Percentiles rank a stretch among this genome's conserved stretches.
Conservation (phyloP, 1,284 basidiomycete genomes). For the Trichosporon sp. region DNA sequence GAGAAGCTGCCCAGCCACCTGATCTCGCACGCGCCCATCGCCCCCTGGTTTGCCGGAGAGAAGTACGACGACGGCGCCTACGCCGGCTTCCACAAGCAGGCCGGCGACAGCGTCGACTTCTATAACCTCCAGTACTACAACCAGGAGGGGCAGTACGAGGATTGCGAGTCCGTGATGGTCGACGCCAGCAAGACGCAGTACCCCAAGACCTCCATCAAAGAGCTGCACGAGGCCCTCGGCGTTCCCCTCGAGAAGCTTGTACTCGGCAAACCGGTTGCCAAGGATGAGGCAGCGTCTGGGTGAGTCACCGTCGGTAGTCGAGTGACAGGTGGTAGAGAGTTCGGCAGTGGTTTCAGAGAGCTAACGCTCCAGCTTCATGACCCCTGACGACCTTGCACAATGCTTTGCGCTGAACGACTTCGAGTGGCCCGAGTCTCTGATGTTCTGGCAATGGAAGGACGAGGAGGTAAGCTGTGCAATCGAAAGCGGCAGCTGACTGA, state of each 20-base stretch:
- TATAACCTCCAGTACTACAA: slow-evolving; percentile 52
- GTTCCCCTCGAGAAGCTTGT: slow-evolving; percentile 46
- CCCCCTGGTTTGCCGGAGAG: slow-evolving; percentile 42
- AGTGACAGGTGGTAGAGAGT: no score
- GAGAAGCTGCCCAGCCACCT: slow-evolving; percentile 37
- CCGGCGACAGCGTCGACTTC: slow-evolving; percentile 36
- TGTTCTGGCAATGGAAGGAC: slow-evolving; percentile 49
- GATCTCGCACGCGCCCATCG: slow-evolving; percentile 44
- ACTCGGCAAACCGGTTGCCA: slow-evolving; percentile 44
- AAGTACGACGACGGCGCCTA: slow-evolving; percentile 40
- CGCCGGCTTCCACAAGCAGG: slow-evolving; percentile 32
- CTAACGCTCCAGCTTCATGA: slow-evolving; percentile 3
- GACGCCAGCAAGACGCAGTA: slow-evolving; percentile 19
- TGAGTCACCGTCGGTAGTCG: background rate
- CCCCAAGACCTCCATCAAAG: slow-evolving; percentile 35
- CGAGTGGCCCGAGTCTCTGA: slow-evolving; percentile 49
- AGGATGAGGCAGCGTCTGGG: slow-evolving; percentile 15
- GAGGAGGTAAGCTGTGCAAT: background rate
- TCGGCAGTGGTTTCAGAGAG: no score
- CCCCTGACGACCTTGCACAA: background rate
- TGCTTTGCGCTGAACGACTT: slow-evolving; percentile 10
- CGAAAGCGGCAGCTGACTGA: background rate
- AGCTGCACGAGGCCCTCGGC: slow-evolving; percentile 33
- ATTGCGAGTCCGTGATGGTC: slow-evolving; percentile 27
- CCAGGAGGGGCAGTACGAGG: slow-evolving; percentile 32